These are phyloP conservation scores for Diaporthe australafricana DNA, from an alignment of 2,329 filamentous ascomycete genomes.

Conservation along the genomic window DNA sequence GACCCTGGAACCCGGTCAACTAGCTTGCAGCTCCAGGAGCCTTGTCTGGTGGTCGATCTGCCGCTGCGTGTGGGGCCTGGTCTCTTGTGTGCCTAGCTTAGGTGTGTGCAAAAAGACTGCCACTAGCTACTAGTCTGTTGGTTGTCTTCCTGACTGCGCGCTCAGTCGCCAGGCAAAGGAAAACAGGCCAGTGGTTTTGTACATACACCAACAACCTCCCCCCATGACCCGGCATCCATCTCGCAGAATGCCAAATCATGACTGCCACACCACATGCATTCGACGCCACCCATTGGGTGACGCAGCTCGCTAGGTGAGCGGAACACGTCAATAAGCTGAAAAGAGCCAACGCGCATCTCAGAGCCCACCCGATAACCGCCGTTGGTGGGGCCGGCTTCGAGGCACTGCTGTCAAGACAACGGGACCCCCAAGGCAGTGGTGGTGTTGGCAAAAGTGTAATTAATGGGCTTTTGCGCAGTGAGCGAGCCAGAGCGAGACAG, in stretches of 20 bases:
- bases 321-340: constrained; percentile 24
- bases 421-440: constrained; percentile 1
- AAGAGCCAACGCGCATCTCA: background rate
- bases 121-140: background rate
- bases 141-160: constrained; percentile 6
- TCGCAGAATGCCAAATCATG: background rate
- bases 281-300: constrained; percentile 5
- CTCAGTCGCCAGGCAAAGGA: constrained; percentile 12
- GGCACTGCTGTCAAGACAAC: background rate
- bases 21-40: constrained; percentile 25
- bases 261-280: constrained; percentile 27
- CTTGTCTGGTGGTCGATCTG: constrained; percentile 33
- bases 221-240: background rate
- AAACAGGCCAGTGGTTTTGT: background rate
- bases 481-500: background rate
- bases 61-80: constrained; percentile 19
- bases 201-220: background rate
- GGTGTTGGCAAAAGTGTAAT: constrained; percentile 17
- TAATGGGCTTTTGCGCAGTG: background rate
- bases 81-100: constrained; percentile 11
- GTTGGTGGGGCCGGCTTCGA: constrained; percentile 16
- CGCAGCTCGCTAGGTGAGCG: constrained; percentile 14
- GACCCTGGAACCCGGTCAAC: constrained; percentile 19
- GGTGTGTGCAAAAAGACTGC: background rate
- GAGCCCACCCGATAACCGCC: background rate